Percentiles rank a stretch among this genome's conserved stretches.
Evolutionary conservation across 768 basidiomycete genomes (phyloP).

Genomic region (Lentinula sp.): DNA sequence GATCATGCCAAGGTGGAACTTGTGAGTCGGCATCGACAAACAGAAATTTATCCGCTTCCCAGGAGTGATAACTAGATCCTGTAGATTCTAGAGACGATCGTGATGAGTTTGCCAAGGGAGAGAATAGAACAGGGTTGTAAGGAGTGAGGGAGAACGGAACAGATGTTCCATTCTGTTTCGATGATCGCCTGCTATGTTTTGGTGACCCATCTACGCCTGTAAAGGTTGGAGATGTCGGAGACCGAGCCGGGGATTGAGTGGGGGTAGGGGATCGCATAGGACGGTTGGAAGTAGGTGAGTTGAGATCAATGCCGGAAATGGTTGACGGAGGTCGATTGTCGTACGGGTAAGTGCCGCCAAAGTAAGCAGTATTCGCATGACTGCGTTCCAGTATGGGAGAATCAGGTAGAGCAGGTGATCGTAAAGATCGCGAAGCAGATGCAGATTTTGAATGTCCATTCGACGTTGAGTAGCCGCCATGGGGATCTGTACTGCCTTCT

Average conservation of each 20-base stretch:
- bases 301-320: conserved; percentile 44
- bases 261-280: conserved; percentile 60
- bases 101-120: conserved; percentile 69
- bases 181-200: conserved; percentile 41
- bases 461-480: conserved; percentile 4
- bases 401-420: conserved; percentile 55
- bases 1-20: conserved; percentile 61
- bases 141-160: conserved; percentile 47
- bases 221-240: conserved; percentile 48
- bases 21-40: conserved; percentile 47
- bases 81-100: conserved; percentile 74
- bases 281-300: conserved; percentile 35
- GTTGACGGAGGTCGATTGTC: conserved; percentile 40
- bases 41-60: conserved; percentile 57
- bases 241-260: conserved; percentile 50
- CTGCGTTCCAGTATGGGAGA: conserved; percentile 44
- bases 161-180: conserved; percentile 43
- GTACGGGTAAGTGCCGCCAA: conserved; percentile 22
- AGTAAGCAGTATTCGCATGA: conserved; percentile 22
- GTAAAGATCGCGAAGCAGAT: conserved; percentile 39
- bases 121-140: conserved; percentile 58
- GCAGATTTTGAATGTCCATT: conserved; percentile 35
- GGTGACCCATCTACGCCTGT: conserved; percentile 33
- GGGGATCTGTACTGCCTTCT: conserved; percentile 23
- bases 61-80: conserved; percentile 84